Percentiles rank a stretch among this genome's conserved stretches.
phyloP scores from a whole-genome alignment of 129 eudicot genomes.

The Flaveria ramosissima region DNA sequence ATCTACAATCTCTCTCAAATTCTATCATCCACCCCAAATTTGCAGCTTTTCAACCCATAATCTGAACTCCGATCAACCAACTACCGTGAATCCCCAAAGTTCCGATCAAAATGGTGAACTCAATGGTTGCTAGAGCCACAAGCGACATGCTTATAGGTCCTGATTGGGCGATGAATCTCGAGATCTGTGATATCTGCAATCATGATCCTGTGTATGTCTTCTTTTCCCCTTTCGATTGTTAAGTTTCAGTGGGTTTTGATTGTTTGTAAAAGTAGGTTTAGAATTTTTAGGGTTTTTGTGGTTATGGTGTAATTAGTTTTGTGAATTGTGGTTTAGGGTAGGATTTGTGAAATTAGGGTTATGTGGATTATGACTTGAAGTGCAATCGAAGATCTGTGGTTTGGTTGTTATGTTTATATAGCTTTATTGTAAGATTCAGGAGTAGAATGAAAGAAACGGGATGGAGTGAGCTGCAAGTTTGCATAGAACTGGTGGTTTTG shows the following conservation, averaged over 20 bases:
- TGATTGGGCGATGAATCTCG: conserved; percentile 58
- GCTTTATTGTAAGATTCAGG: conserved; percentile 18
- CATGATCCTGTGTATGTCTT: conserved; percentile 50
- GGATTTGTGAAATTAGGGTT: conserved; percentile 25
- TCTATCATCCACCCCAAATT: conserved; percentile 6
- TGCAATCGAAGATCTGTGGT: conserved; percentile 8
- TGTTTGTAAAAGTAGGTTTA: conserved; percentile 1
- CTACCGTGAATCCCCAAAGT: background rate
- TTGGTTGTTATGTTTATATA: conserved; percentile 10
- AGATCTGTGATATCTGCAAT: conserved; percentile 63
- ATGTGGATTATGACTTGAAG: conserved; percentile 11
- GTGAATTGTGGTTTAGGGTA: background rate
- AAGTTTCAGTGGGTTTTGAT: background rate
- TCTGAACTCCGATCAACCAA: conserved; percentile 6
- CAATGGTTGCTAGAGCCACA: conserved; percentile 75
- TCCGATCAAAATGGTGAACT: conserved; percentile 60
- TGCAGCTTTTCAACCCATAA: background rate
- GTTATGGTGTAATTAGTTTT: background rate
- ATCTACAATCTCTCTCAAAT: conserved; percentile 11
- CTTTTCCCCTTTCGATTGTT: background rate
- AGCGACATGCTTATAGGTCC: conserved; percentile 63
- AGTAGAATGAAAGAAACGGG: conserved; percentile 22
- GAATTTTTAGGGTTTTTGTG: conserved; percentile 19
- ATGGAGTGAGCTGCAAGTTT: conserved; percentile 7
- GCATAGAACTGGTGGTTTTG: conserved; percentile 2